Base-by-base conservation (phyloP, 352 stramenopile species). In the Peronospora belbahrii region DNA sequence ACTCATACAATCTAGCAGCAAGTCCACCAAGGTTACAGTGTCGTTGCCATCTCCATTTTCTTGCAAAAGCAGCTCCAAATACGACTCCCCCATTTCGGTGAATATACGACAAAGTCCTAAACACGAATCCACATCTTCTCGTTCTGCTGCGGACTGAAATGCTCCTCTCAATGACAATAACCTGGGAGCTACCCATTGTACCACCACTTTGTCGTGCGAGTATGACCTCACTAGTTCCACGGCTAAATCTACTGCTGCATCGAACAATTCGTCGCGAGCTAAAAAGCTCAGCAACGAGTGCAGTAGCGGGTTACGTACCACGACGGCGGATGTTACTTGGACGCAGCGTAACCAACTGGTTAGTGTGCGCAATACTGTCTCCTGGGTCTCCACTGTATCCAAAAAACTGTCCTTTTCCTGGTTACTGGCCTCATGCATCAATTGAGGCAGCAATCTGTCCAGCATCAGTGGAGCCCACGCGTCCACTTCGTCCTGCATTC, bases 1-100 rank as follows among this genome's bases (percentile, higher is more conserved):
- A 19, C 70, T 70, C 74, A 93, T 94, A 48, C 83, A 95, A 46
- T 91, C 82, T n/a, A 90, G 52, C n/a, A 95, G 60, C 28, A 93
- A 59, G 36, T 94, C 75, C 5, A 94, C 78, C 1, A 95, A 62
- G 6, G 69, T 61, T 3, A 63, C 62, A 47, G 93, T 72, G 14
- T 73, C 64, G 17, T 77, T 70, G 1, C 70, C 63, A 30, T 22
- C 22, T 35, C 28, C 48, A 17, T 59, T 17, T 19, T 59, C 36
- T 33, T 54, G 51, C n/a, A 95, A 27, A 6, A 95, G 56, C 39
- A 95, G 38, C 24, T 81, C 58, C 37, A 96, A 65, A 59, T 92
- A 95, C 10, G 74, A 74, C 37, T 96, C 87, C 7, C 72, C 79
- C 62, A 94, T 88, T 49, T 96, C 87, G 0, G 87, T 95, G 47